phyloP scores from a whole-genome alignment of 306 rosid species.

The Fragaria vesca region DNA sequence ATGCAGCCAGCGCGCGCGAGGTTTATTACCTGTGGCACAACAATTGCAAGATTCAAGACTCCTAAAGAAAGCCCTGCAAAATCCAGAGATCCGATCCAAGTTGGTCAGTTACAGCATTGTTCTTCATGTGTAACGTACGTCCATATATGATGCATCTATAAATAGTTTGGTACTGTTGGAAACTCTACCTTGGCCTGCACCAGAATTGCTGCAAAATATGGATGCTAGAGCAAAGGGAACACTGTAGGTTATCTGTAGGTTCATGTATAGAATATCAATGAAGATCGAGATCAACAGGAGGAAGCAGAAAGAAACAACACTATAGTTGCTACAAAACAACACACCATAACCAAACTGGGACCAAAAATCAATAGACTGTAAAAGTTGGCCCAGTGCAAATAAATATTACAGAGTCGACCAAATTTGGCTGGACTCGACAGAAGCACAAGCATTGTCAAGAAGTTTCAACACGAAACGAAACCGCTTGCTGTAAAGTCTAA shows the following conservation, averaged over 20 bases:
- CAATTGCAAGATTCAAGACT: slow-evolving; percentile 73
- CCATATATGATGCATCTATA: not conserved
- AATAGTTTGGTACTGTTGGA: not conserved
- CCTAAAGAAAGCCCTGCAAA: slow-evolving; percentile 80
- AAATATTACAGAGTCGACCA: not conserved
- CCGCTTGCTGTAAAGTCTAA: not conserved
- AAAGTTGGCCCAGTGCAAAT: not conserved
- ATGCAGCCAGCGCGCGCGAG: no score
- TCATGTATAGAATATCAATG: not conserved
- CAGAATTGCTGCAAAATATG: slow-evolving; percentile 58
- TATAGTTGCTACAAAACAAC: not conserved
- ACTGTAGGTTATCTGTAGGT: slow-evolving; percentile 66
- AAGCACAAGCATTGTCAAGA: not conserved
- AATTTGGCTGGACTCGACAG: not conserved
- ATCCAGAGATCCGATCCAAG: not conserved
- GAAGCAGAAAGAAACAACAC: not conserved
- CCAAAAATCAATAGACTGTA: not conserved
- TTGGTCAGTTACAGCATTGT: not conserved
- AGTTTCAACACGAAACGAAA: not conserved
- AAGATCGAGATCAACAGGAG: not conserved
- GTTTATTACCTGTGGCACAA: slow-evolving; percentile 56
- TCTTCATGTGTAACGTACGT: not conserved
- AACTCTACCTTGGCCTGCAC: slow-evolving; percentile 85
- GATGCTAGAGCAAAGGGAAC: slow-evolving; percentile 93
- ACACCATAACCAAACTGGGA: not conserved